Conservation (phyloP, 352 stramenopile species). For the Thraustotheca clavata region DNA sequence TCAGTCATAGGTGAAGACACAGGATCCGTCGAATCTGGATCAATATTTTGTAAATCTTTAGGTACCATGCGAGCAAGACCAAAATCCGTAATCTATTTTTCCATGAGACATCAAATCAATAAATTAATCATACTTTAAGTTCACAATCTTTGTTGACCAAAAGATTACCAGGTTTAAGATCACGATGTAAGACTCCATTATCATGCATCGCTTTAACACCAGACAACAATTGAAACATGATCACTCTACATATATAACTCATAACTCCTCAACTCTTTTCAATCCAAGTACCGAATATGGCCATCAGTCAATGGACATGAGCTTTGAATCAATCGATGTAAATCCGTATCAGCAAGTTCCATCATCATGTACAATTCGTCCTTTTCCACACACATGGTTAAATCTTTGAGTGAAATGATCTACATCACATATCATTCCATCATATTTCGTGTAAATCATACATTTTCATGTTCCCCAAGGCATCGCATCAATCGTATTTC, state of each 20-base stretch:
- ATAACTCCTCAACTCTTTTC: background rate
- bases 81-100: slow-evolving; percentile 88
- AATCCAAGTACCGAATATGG: slow-evolving; percentile 39
- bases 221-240: slow-evolving; percentile 80
- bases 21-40: slow-evolving; percentile 14
- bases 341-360: slow-evolving; percentile 91
- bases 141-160: slow-evolving; percentile 90
- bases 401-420: slow-evolving; percentile 86
- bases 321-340: slow-evolving; percentile 86
- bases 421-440: slow-evolving; percentile 24
- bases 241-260: slow-evolving; percentile 30
- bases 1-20: slow-evolving; percentile 73
- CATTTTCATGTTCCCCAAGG: slow-evolving; percentile 85
- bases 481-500: slow-evolving; percentile 88
- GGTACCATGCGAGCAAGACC: slow-evolving; percentile 85
- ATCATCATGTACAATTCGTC: slow-evolving; percentile 96
- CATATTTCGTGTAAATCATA: slow-evolving; percentile 25
- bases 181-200: slow-evolving; percentile 89
- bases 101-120: background rate
- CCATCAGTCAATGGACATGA: slow-evolving; percentile 70
- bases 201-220: slow-evolving; percentile 90
- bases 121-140: slow-evolving; percentile 35
- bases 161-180: slow-evolving; percentile 93
- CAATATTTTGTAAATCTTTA: slow-evolving; percentile 29
- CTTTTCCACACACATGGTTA: slow-evolving; percentile 86